Evolutionary conservation across 768 basidiomycete genomes (phyloP).

Genomic region (Russula sp.): DNA sequence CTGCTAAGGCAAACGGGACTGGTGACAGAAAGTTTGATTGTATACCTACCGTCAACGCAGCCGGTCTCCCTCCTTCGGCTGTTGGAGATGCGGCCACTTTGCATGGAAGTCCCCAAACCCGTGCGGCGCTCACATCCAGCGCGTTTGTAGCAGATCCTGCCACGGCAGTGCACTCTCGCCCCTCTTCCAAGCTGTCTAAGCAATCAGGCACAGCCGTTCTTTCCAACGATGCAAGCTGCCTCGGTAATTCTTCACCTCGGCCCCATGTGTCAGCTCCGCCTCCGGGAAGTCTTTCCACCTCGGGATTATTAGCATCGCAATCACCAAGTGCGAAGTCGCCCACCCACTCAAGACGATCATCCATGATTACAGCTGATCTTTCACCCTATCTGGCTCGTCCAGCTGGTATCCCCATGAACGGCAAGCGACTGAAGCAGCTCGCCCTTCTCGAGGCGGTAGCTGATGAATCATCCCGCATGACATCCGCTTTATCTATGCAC

Average conservation of each 20-base stretch:
- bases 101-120: slow-evolving; percentile 1
- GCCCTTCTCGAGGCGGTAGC: slow-evolving; percentile 68
- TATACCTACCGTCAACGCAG: background rate
- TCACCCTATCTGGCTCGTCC: slow-evolving; percentile 61
- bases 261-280: slow-evolving; percentile 8
- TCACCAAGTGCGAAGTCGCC: slow-evolving; percentile 24
- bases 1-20: slow-evolving; percentile 31
- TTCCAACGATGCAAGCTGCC: background rate
- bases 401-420: slow-evolving; percentile 48
- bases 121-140: background rate
- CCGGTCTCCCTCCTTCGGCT: background rate
- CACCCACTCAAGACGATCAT: slow-evolving; percentile 34
- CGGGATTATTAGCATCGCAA: slow-evolving; percentile 11
- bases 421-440: slow-evolving; percentile 61
- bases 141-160: background rate
- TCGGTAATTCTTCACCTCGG: background rate
- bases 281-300: slow-evolving; percentile 4
- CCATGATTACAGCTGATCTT: slow-evolving; percentile 53
- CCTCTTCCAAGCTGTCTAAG: slow-evolving; percentile 8
- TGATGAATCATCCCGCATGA: slow-evolving; percentile 64
- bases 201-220: background rate
- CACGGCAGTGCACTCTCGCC: background rate
- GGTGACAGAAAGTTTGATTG: background rate
- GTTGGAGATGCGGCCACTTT: background rate
- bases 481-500: slow-evolving; percentile 31